phyloP scores from a whole-genome alignment of 257 asterid genomes.

The Rhazya stricta region DNA sequence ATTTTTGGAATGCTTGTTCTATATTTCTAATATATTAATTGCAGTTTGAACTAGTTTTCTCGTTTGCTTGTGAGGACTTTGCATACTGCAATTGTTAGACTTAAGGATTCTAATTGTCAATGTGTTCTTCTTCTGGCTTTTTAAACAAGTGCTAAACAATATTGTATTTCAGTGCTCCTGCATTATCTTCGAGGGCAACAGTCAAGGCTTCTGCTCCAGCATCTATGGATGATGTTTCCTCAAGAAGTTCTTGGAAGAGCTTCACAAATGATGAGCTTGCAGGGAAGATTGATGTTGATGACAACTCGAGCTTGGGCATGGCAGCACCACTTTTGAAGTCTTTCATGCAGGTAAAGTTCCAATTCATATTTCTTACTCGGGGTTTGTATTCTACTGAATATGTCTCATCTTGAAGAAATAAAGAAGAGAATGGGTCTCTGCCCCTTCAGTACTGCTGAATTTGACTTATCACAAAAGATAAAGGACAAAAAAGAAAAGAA shows the following conservation, averaged over 20 bases:
- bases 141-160: conserved; percentile 4
- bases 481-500: background rate
- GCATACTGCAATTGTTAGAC: background rate
- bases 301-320: conserved; percentile 74
- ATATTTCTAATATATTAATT: background rate
- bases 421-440: background rate
- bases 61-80: background rate
- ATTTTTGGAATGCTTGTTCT: background rate
- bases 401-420: background rate
- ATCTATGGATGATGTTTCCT: conserved; percentile 69
- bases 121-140: background rate
- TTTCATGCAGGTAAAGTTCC: conserved; percentile 79
- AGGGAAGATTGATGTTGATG: conserved; percentile 58
- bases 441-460: background rate
- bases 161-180: conserved; percentile 72
- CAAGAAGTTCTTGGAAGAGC: conserved; percentile 79
- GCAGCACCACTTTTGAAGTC: conserved; percentile 94
- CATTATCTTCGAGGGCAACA: conserved; percentile 64
- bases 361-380: background rate
- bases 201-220: conserved; percentile 55
- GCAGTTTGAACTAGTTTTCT: background rate
- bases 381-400: background rate
- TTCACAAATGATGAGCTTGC: conserved; percentile 58
- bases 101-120: background rate
- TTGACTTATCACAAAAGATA: background rate